Percentiles rank a stretch among this genome's conserved stretches.
Evolutionary conservation across 768 basidiomycete species (phyloP).

Genomic region (Mrakia frigida): DNA sequence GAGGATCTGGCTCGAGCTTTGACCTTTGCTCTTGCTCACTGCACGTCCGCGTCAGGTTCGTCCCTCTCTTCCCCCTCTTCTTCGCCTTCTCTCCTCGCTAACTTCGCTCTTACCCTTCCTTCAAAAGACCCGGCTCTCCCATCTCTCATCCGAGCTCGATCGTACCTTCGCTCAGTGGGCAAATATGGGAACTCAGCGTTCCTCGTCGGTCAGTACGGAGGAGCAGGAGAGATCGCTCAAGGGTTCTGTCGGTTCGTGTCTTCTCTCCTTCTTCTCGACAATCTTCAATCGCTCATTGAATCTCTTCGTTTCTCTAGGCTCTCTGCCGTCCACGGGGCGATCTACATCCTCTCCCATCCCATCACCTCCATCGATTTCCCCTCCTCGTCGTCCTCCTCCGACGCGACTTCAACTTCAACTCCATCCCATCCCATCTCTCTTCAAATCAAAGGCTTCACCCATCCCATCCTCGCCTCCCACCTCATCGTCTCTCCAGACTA

Average conservation of each 20-base stretch:
- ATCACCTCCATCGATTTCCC: slow-evolving; percentile 19
- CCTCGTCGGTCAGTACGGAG: slow-evolving; percentile 91
- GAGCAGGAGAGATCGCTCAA: slow-evolving; percentile 84
- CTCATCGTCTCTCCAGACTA: slow-evolving; percentile 27
- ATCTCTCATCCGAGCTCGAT: slow-evolving; percentile 63
- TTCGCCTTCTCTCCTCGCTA: not conserved
- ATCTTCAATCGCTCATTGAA: not conserved
- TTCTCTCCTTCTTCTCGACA: not conserved
- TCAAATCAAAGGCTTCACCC: slow-evolving; percentile 28
- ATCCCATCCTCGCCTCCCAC: slow-evolving; percentile 13
- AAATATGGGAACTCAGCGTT: slow-evolving; percentile 79
- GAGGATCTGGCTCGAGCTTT: slow-evolving; percentile 58
- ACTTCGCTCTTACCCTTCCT: slow-evolving; percentile 12
- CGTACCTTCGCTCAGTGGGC: slow-evolving; percentile 71
- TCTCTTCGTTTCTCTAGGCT: slow-evolving; percentile 51
- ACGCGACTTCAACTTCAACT: not conserved
- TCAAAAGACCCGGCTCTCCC: slow-evolving; percentile 59
- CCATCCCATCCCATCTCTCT: slow-evolving; percentile 5
- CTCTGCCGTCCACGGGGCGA: slow-evolving; percentile 63
- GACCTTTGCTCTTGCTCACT: slow-evolving; percentile 73
- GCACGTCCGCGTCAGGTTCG: slow-evolving; percentile 57
- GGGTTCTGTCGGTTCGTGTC: slow-evolving; percentile 57
- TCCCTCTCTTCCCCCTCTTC: not conserved
- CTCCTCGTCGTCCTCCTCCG: not conserved
- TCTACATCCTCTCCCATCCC: slow-evolving; percentile 47